These are phyloP conservation scores for Punica granatum DNA, from an alignment of 345 rosid genomes.

Conservation along the genomic window DNA sequence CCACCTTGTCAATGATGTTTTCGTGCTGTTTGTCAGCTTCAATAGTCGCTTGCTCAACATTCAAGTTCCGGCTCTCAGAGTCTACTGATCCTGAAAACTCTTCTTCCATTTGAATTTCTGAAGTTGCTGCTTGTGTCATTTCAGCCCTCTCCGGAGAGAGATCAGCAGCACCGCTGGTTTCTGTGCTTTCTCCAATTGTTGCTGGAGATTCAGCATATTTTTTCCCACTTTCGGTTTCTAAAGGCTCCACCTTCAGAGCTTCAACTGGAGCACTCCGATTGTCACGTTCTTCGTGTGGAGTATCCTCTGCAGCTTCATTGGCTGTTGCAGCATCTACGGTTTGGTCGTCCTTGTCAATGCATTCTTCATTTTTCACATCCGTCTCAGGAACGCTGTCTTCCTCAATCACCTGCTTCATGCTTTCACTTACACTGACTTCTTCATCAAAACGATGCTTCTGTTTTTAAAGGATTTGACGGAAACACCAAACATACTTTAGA, in stretches of 20 bases:
- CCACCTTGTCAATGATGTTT: background rate
- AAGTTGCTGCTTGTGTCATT: background rate
- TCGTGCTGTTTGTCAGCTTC: slow-evolving; percentile 1
- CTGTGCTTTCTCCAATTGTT: background rate
- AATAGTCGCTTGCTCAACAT: background rate
- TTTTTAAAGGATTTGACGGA: background rate
- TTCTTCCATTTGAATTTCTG: slow-evolving; percentile 6
- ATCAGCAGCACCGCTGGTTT: background rate
- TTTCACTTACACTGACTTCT: background rate
- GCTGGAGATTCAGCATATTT: slow-evolving; percentile 2
- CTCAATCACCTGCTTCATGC: background rate
- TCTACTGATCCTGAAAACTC: background rate
- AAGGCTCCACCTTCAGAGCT: background rate
- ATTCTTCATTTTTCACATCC: background rate
- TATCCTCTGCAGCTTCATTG: background rate
- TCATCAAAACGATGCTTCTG: background rate
- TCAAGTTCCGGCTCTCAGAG: slow-evolving; percentile 2
- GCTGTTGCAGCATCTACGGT: background rate
- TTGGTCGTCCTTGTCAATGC: slow-evolving; percentile 5
- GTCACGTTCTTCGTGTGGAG: slow-evolving; percentile 5
- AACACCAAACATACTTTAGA: background rate
- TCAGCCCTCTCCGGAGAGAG: slow-evolving; percentile 3
- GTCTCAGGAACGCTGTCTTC: background rate
- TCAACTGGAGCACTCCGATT: background rate
- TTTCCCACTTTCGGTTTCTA: background rate